Evolutionary conservation across 441 rosid genomes (phyloP), one percentile per base, ranked within the genome.

Genomic region (Populus trichocarpa): DNA sequence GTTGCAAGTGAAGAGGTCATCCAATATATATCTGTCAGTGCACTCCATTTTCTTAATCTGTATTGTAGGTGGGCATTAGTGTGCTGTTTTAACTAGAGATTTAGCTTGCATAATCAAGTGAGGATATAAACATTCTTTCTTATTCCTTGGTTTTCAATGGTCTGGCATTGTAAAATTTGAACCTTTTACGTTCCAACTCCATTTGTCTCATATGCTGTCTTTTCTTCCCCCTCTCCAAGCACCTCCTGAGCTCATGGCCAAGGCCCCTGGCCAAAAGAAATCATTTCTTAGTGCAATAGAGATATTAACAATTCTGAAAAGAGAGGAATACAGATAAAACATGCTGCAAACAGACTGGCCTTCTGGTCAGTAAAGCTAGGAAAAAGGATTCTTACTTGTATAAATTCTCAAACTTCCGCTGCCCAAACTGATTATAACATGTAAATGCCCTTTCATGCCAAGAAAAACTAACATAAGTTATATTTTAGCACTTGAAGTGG

Each of bases 21-120:
- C 79, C 90, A 91, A 74, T 94, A 94, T 83, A 90, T 92, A 78
- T 89, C 93, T 83, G 98, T 96, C 84, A 91, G 98, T 85, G 33
- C 35, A 42, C 65, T 78, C 33, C 16, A 63, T 46, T 76, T 77
- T 20, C 66, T 67, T 66, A n/a, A 30, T 26, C 28, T 63, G 32
- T 53, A 61, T 66, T 63, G 32, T 36, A 22, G 30, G 30, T 70
- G 63, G 28, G 26, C 10, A 26, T 13, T 6, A 28, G 46, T 46
- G 35, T 67, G 35, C 32, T 57, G 25, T 6, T 28, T 0, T 30
- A 16, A 40, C 68, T 65, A 12, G 33, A 40, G 10, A 18, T 67
- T 40, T 16, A 78, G 67, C 25, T 32, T 77, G 35, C 23, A n/a
- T 64, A 30, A 1, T 13, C 50, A 70, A 61, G 65, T 23, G 16